Evolutionary conservation across 441 rosid genomes (phyloP).

Genomic region (Pelargonium myrrhifolium): DNA sequence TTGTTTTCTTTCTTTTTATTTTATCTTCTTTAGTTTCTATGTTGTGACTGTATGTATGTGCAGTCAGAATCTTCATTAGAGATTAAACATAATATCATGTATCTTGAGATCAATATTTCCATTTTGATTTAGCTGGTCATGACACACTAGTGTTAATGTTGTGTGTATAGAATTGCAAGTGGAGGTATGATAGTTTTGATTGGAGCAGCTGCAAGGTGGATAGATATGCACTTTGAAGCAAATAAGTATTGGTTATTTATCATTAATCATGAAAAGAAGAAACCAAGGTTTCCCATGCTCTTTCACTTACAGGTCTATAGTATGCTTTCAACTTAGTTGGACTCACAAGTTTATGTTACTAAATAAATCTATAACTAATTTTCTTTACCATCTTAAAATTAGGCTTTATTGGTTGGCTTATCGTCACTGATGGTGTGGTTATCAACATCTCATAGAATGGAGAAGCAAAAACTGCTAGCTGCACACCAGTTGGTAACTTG

Average conservation of each 20-base stretch:
- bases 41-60: not conserved
- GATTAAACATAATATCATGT: slow-evolving; percentile 7
- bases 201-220: slow-evolving; percentile 75
- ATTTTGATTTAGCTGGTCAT: slow-evolving; percentile 11
- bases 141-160: slow-evolving; percentile 17
- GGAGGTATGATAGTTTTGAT: slow-evolving; percentile 57
- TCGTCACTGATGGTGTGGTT: slow-evolving; percentile 71
- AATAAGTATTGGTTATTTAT: slow-evolving; percentile 63
- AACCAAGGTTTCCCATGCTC: slow-evolving; percentile 45
- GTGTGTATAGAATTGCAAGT: slow-evolving; percentile 55
- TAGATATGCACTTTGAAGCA: slow-evolving; percentile 53
- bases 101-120: slow-evolving; percentile 5
- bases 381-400: slow-evolving; percentile 23
- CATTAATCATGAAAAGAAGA: slow-evolving; percentile 39
- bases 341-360: slow-evolving; percentile 6
- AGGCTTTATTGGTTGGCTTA: slow-evolving; percentile 71
- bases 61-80: not conserved
- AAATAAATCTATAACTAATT: slow-evolving; percentile 9
- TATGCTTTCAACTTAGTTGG: slow-evolving; percentile 18
- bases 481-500: slow-evolving; percentile 80
- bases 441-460: slow-evolving; percentile 82
- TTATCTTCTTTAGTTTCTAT: slow-evolving; percentile 6
- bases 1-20: slow-evolving; percentile 14
- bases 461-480: slow-evolving; percentile 72
- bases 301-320: slow-evolving; percentile 60